phyloP scores from a whole-genome alignment of 176 grass and related monocot genomes.

The Carex scoparia region DNA sequence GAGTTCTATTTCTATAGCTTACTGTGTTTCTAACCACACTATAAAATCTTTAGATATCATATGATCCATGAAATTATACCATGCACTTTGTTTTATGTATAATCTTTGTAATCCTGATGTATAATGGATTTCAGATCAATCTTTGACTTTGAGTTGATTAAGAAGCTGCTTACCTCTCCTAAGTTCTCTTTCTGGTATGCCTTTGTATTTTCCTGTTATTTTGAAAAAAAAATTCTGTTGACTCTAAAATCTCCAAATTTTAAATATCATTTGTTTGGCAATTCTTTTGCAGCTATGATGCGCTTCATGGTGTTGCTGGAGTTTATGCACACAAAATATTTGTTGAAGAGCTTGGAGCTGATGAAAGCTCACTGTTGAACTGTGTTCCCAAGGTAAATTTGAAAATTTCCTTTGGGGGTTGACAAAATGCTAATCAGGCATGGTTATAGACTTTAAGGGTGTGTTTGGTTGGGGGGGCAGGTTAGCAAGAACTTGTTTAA shows the following conservation, averaged over 20 bases:
- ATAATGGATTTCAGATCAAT: conserved; percentile 49
- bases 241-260: conserved; percentile 15
- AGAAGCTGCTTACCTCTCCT: conserved; percentile 72
- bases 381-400: conserved; percentile 76
- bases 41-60: neutral
- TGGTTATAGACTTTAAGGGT: neutral
- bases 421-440: neutral
- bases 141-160: conserved; percentile 84
- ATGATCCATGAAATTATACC: neutral
- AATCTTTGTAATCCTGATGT: conserved; percentile 15
- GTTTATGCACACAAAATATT: conserved; percentile 81
- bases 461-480: no score
- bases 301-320: conserved; percentile 90
- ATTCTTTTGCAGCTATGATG: conserved; percentile 71
- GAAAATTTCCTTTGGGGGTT: neutral
- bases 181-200: conserved; percentile 94
- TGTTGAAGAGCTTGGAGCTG: conserved; percentile 92
- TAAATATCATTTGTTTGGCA: conserved; percentile 21
- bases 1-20: conserved; percentile 28
- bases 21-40: neutral
- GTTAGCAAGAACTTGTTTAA: neutral
- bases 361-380: conserved; percentile 85
- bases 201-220: conserved; percentile 9
- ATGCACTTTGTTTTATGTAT: conserved; percentile 4
- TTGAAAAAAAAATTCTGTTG: neutral